A percentile compares a stretch with the other conserved stretches of the same genome.
Conservation (phyloP, 768 basidiomycete genomes). For the Boletellus ananiceps region DNA sequence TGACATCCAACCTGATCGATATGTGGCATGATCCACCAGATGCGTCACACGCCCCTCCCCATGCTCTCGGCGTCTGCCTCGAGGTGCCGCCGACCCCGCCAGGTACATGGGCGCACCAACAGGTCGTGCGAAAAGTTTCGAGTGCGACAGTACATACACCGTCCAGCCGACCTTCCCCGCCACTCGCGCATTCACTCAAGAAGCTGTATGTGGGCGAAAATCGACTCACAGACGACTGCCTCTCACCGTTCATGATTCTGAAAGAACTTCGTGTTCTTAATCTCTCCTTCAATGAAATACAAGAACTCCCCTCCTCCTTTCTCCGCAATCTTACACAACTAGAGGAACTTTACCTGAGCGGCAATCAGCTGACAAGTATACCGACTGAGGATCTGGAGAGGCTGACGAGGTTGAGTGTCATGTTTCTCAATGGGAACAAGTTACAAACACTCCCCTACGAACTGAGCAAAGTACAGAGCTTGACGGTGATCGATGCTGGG, state of each 20-base stretch:
- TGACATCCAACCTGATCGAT: slow-evolving; percentile 81
- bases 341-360: slow-evolving; percentile 88
- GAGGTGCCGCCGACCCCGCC: slow-evolving; percentile 17
- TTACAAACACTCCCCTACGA: slow-evolving; percentile 91
- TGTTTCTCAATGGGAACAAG: slow-evolving; percentile 93
- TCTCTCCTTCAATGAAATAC: slow-evolving; percentile 91
- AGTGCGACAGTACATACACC: slow-evolving; percentile 29
- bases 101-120: slow-evolving; percentile 14
- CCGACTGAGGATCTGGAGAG: slow-evolving; percentile 85
- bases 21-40: slow-evolving; percentile 64
- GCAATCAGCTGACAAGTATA: slow-evolving; percentile 88
- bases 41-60: slow-evolving; percentile 24
- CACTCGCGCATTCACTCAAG: slow-evolving; percentile 67
- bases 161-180: slow-evolving; percentile 38
- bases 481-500: slow-evolving; percentile 86
- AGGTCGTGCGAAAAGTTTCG: slow-evolving; percentile 33
- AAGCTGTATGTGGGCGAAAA: slow-evolving; percentile 90
- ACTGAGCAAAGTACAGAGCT: slow-evolving; percentile 71
- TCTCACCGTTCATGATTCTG: slow-evolving; percentile 71
- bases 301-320: slow-evolving; percentile 77
- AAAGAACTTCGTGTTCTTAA: slow-evolving; percentile 80
- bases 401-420: slow-evolving; percentile 59
- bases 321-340: slow-evolving; percentile 66
- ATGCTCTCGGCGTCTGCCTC: slow-evolving; percentile 19
- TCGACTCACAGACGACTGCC: slow-evolving; percentile 69